Evolutionary conservation across 2,329 filamentous ascomycete genomes (phyloP), one percentile per base, ranked within the genome.

Genomic region (Incumbomyces lentus): DNA sequence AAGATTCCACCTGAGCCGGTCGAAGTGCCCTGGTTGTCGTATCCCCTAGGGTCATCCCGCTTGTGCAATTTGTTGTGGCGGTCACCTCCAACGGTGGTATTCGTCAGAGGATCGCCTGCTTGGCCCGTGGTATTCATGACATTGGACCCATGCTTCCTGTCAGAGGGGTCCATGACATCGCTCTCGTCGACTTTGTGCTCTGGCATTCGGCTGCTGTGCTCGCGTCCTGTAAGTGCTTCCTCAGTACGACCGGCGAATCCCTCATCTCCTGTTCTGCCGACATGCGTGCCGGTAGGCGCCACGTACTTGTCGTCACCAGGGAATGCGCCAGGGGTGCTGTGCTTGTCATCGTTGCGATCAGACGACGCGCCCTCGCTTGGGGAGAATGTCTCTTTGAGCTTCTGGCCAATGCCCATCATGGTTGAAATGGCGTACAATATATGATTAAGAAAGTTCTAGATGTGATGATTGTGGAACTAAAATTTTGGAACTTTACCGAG

Each of bases 111-210:
- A 31, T 40, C 33, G 13, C 37, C 30, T n/a, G 12, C 30, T 22
- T 6, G 22, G 4, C 44, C 22, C 3, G 35, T 40, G 7, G 37
- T 29, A 17, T 22, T 40, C 19, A 47, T 31, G 29, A 41, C 38
- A 35, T 42, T 47, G 2, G 45, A 42, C 6, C 29, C 45, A 12
- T 31, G 30, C 14, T 40, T 40, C 7, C 14, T 16, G 14, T 31
- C 35, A 8, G 45, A 19, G 6, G 38, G 45, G 14, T 47, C 45
- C 45, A 47, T 42, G n/a, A 47, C 29, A n/a, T 41, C 14, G 5
- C 37, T 17, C 8, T 19, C 30, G 26, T 41, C 16, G 32, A 30
- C 38, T 10, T 30, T 26, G 38, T 5, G 4, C 6, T 38, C 36
- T 13, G 11, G 12, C 11, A 19, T 12, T 13, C 36, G 14, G 11